Percentiles rank a stretch among this genome's conserved stretches.
Evolutionary conservation across 2,329 filamentous ascomycete species (phyloP).

Genomic region (Balansia obtecta): DNA sequence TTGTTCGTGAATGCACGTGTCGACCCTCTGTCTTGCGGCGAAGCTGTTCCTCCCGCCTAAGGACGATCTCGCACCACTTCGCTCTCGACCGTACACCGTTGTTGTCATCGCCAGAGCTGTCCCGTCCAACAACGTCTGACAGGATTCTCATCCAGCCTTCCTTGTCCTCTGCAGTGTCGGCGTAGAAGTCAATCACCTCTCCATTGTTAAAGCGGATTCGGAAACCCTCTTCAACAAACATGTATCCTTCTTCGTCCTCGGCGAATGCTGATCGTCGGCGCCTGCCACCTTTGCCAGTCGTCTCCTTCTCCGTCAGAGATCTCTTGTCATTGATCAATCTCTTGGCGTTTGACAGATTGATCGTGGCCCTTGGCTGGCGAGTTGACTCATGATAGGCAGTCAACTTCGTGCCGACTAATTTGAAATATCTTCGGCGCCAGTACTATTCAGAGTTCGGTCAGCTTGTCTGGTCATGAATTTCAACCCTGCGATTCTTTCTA

Average conservation of each 20-base stretch:
- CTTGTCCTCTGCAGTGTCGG: conserved; percentile 77
- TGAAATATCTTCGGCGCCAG: conserved; percentile 97
- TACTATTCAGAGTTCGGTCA: conserved; percentile 48
- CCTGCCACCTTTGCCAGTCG: conserved; percentile 59
- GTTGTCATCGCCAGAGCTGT: conserved; percentile 33
- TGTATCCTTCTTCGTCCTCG: conserved; percentile 97
- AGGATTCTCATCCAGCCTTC: conserved; percentile 91
- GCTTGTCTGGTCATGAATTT: conserved; percentile 7
- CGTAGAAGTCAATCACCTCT: conserved; percentile 97
- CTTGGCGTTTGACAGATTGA: conserved; percentile 86
- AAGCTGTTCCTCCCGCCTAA: conserved; percentile 50
- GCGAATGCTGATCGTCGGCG: conserved; percentile 91
- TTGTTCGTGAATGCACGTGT: conserved; percentile 42
- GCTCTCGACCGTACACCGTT: conserved; percentile 31
- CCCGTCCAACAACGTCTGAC: conserved; percentile 52
- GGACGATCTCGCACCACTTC: conserved; percentile 56
- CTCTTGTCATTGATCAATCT: conserved; percentile 89
- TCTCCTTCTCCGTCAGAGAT: conserved; percentile 72
- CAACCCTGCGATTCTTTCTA: conserved; percentile 11
- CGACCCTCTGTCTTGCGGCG: conserved; percentile 40
- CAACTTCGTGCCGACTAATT: conserved; percentile 77
- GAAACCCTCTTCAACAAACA: conserved; percentile 99
- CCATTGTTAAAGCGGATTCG: conserved; percentile 97
- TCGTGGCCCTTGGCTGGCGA: conserved; percentile 87
- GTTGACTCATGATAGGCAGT: conserved; percentile 95